A percentile compares a stretch with the other conserved stretches of the same genome.
phyloP scores from a whole-genome alignment of 1,139 yeast genomes.

The Saccharomyces pastorianus region DNA sequence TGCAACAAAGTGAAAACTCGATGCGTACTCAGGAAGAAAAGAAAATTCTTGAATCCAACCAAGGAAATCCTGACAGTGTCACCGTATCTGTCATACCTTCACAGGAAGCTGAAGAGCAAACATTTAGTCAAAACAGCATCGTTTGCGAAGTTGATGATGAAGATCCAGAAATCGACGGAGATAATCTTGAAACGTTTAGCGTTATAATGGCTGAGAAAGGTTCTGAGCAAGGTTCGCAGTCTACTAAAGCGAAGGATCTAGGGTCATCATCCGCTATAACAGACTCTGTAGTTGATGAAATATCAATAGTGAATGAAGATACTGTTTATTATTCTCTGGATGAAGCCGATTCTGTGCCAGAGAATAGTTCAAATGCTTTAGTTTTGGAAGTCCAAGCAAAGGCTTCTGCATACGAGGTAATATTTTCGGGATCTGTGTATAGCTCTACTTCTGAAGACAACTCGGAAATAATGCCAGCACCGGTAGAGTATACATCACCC shows the following conservation, averaged over 20 bases:
- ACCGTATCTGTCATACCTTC: not conserved
- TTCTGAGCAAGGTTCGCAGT: not conserved
- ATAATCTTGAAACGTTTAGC: not conserved
- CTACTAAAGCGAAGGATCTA: not conserved
- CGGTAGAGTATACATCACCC: constrained; percentile 1
- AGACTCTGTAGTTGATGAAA: not conserved
- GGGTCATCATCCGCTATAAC: not conserved
- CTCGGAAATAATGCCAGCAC: not conserved
- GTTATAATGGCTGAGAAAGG: not conserved
- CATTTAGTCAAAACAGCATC: not conserved
- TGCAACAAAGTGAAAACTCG: not conserved
- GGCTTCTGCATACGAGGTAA: not conserved
- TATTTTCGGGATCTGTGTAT: not conserved
- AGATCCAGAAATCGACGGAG: not conserved
- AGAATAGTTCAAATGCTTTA: not conserved
- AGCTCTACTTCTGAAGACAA: not conserved
- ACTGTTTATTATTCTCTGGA: constrained; percentile 1
- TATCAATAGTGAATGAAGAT: not conserved
- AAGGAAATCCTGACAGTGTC: not conserved
- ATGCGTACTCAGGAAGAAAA: not conserved
- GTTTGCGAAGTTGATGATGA: not conserved
- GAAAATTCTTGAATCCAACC: not conserved
- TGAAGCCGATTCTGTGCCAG: not conserved
- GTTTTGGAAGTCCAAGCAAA: not conserved
- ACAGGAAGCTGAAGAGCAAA: not conserved